Evolutionary conservation across 352 stramenopile species (phyloP).

Genomic region (Pythium graminicola): DNA sequence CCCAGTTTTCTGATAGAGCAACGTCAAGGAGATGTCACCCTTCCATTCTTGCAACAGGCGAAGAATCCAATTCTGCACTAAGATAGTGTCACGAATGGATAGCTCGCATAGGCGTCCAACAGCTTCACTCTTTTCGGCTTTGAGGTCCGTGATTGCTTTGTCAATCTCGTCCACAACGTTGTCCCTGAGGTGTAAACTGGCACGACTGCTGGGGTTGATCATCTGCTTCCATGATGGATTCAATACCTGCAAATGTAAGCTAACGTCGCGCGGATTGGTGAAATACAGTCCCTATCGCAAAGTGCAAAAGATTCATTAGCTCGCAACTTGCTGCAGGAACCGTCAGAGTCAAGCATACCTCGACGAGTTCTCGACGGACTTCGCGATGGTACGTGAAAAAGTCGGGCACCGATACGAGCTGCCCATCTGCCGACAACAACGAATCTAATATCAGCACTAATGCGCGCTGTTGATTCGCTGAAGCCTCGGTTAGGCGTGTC

Average conservation of each 20-base stretch:
- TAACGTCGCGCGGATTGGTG: conserved; percentile 40
- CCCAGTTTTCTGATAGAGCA: conserved; percentile 57
- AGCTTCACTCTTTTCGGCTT: conserved; percentile 33
- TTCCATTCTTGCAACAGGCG: conserved; percentile 36
- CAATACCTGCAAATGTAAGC: conserved; percentile 39
- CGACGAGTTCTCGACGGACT: conserved; percentile 35
- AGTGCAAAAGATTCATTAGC: conserved; percentile 1
- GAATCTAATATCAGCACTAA: conserved; percentile 17
- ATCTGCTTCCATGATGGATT: conserved; percentile 46
- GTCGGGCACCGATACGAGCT: neutral
- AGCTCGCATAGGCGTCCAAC: conserved; percentile 62
- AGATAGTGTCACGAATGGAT: conserved; percentile 40
- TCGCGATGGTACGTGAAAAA: conserved; percentile 10
- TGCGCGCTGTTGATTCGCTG: neutral
- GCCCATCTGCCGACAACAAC: conserved; percentile 12
- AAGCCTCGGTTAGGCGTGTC: conserved; percentile 1
- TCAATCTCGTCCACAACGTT: conserved; percentile 43
- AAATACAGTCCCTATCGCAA: conserved; percentile 47
- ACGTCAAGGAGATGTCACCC: conserved; percentile 51
- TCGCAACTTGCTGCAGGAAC: neutral
- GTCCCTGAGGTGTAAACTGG: conserved; percentile 14
- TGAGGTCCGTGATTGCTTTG: conserved; percentile 33
- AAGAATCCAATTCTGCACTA: conserved; percentile 47
- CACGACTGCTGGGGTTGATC: conserved; percentile 16
- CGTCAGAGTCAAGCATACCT: conserved; percentile 24